These are phyloP conservation scores for Rosa persica DNA, from an alignment of 306 rosid species.

Conservation along the genomic window DNA sequence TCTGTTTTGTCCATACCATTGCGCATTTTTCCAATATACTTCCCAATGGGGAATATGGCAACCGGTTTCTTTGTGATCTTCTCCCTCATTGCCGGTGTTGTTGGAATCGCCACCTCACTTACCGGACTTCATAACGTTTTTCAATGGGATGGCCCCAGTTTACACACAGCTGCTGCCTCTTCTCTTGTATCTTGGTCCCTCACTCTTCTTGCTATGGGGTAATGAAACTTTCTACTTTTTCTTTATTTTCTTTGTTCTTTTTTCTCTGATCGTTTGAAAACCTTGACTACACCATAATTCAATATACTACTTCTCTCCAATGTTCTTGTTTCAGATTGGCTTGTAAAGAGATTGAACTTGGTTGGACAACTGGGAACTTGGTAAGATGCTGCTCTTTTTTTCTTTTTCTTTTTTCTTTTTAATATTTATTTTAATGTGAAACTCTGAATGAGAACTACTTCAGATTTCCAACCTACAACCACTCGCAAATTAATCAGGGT, in stretches of 20 bases:
- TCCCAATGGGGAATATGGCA: slow-evolving; percentile 83
- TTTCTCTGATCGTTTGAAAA: neutral
- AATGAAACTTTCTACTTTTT: neutral
- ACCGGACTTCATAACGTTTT: slow-evolving; percentile 58
- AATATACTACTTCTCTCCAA: neutral
- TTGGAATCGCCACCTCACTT: slow-evolving; percentile 73
- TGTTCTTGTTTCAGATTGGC: slow-evolving; percentile 61
- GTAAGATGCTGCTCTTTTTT: slow-evolving; percentile 39
- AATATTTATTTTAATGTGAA: neutral
- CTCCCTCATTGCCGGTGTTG: slow-evolving; percentile 82
- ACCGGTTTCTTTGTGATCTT: slow-evolving; percentile 73
- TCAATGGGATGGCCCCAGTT: slow-evolving; percentile 46
- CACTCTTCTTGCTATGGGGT: slow-evolving; percentile 95
- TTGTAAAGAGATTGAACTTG: slow-evolving; percentile 80
- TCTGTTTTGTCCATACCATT: slow-evolving; percentile 57
- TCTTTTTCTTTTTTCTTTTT: no score
- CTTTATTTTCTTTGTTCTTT: neutral
- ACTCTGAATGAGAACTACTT: neutral
- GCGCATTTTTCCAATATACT: slow-evolving; percentile 72
- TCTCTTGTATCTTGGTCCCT: slow-evolving; percentile 65
- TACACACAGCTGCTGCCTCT: slow-evolving; percentile 67
- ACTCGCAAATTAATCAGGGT: neutral
- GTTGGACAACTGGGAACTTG: slow-evolving; percentile 72
- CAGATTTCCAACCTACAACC: neutral
- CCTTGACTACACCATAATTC: slow-evolving; percentile 4